Percentiles rank a stretch among this genome's conserved stretches.
Evolutionary conservation across 2,329 filamentous ascomycete species (phyloP).

Genomic region (Torrubiella hemipterigena): DNA sequence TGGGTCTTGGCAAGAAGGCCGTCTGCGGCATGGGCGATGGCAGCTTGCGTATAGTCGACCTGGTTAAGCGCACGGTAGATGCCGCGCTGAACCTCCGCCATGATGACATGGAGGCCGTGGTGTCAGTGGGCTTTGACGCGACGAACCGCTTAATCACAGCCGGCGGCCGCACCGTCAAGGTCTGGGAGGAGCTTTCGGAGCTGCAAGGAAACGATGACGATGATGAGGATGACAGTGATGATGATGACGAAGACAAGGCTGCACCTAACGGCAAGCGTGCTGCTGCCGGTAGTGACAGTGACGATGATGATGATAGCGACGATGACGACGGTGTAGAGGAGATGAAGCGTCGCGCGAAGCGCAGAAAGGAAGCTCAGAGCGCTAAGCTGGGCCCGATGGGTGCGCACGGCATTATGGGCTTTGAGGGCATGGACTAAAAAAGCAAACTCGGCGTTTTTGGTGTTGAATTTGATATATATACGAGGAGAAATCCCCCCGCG

Average conservation of each 20-base stretch:
- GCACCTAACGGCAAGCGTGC: conserved; percentile 32
- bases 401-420: conserved; percentile 37
- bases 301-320: conserved; percentile 22
- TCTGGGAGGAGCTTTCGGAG: conserved; percentile 75
- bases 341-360: conserved; percentile 33
- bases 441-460: not conserved
- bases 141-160: conserved; percentile 80
- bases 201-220: conserved; percentile 30
- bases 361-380: conserved; percentile 27
- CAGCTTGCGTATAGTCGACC: conserved; percentile 61
- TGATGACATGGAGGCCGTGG: conserved; percentile 78
- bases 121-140: conserved; percentile 73
- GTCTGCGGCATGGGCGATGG: conserved; percentile 77
- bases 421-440: conserved; percentile 31
- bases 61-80: conserved; percentile 63
- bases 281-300: conserved; percentile 34
- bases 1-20: conserved; percentile 61
- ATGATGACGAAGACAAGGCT: conserved; percentile 28
- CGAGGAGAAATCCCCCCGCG: no score
- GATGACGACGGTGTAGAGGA: conserved; percentile 19
- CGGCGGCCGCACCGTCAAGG: conserved; percentile 74
- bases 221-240: conserved; percentile 35
- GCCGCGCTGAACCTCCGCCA: conserved; percentile 51
- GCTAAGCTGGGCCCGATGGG: conserved; percentile 35
- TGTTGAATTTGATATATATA: not conserved